These are phyloP conservation scores for Echeveria elegans DNA, from an alignment of 164 flowering plant species.

Conservation along the genomic window DNA sequence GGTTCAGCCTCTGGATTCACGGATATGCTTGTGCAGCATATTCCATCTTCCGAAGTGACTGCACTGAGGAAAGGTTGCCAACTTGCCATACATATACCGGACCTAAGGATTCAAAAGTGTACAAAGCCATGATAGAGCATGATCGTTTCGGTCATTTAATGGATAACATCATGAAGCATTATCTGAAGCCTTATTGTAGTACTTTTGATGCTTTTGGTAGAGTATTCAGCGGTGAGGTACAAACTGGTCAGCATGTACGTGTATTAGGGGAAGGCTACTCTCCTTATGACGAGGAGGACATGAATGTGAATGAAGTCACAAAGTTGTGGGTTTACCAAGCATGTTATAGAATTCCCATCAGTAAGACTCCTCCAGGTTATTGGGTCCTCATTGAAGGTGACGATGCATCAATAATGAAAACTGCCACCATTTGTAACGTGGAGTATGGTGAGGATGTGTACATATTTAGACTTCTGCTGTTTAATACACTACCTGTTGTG, in stretches of 20 bases:
- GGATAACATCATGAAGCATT: constrained; percentile 90
- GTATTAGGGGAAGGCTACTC: too few relatives aligned
- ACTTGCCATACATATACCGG: constrained; percentile 88
- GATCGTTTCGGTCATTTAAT: constrained; percentile 85
- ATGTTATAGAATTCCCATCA: constrained; percentile 82
- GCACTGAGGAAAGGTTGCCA: constrained; percentile 65
- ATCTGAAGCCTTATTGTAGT: constrained; percentile 94
- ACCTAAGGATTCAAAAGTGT: constrained; percentile 52
- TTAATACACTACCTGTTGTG: constrained; percentile 93
- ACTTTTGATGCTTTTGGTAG: constrained; percentile 98
- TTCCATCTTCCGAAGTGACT: constrained; percentile 87
- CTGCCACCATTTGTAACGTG: constrained; percentile 86
- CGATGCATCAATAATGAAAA: constrained; percentile 96
- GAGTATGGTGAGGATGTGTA: constrained; percentile 80
- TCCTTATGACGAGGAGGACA: constrained; percentile 97
- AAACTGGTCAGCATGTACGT: too few relatives aligned
- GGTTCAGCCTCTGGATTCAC: constrained; percentile 96
- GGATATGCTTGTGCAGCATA: constrained; percentile 90
- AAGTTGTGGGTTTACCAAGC: too few relatives aligned
- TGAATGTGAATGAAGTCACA: constrained; percentile 90
- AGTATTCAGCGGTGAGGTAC: too few relatives aligned
- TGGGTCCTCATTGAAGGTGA: constrained; percentile 99
- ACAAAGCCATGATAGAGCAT: constrained; percentile 67
- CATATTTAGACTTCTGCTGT: constrained; percentile 90
- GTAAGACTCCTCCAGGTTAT: constrained; percentile 94